Conservation (phyloP, 2,329 filamentous ascomycete genomes). For the Phyllosticta citriasiana region DNA sequence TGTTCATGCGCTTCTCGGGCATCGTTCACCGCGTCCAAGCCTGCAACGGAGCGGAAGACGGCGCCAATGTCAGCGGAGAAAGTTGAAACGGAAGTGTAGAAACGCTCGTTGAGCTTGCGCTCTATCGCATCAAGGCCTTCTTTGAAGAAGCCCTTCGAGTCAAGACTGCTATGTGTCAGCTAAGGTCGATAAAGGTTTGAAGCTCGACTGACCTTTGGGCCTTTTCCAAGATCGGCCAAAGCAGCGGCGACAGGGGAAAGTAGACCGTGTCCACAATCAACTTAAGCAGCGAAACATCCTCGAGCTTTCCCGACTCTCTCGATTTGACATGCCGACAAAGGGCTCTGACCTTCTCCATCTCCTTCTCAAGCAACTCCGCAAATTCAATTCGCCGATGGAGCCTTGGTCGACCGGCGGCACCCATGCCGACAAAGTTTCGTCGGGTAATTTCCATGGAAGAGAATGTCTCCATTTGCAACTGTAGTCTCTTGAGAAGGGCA, state of each 20-base stretch:
- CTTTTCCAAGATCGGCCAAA: conserved; percentile 70
- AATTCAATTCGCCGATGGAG: conserved; percentile 81
- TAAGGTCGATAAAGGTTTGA: conserved; percentile 2
- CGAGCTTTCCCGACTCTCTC: conserved; percentile 68
- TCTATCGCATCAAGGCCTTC: conserved; percentile 44
- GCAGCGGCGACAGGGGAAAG: conserved; percentile 71
- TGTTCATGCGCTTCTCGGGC: conserved; percentile 33
- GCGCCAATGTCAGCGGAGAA: conserved; percentile 50
- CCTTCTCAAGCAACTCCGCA: conserved; percentile 61
- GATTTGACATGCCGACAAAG: conserved; percentile 63
- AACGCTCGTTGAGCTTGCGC: conserved; percentile 43
- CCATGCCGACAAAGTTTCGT: conserved; percentile 93
- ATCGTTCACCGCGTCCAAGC: conserved; percentile 35
- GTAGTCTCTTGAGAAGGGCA: conserved; percentile 81
- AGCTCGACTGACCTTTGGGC: conserved; percentile 63
- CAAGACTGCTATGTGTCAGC: conserved; percentile 23
- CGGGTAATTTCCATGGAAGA: conserved; percentile 95
- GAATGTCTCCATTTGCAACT: conserved; percentile 92
- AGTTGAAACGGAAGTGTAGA: conserved; percentile 50
- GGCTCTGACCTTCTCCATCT: conserved; percentile 65
- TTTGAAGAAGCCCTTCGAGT: conserved; percentile 45
- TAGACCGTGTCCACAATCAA: conserved; percentile 82
- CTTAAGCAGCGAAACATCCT: conserved; percentile 64
- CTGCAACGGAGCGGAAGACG: conserved; percentile 46
- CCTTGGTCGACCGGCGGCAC: conserved; percentile 66